Conservation (phyloP, 148 eudicot species). For the Persicaria maculosa region DNA sequence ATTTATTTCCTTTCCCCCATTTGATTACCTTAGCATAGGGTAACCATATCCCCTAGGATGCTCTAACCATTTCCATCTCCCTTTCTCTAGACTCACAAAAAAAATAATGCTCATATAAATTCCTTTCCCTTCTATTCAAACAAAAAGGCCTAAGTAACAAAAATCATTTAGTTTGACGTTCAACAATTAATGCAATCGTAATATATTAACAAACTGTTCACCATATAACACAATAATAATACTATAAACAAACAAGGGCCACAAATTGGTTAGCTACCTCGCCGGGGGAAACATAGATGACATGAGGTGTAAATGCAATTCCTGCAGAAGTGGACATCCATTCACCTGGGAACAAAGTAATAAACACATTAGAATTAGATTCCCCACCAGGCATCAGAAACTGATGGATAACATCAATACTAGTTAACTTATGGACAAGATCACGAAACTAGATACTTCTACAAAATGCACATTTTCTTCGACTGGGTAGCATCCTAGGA, state of each 20-base stretch:
- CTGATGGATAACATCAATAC: not conserved
- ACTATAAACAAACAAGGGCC: not conserved
- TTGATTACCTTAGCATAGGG: too few species aligned
- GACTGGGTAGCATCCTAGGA: not conserved
- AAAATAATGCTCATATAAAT: too few species aligned
- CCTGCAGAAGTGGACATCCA: conserved; percentile 51
- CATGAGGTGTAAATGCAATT: conserved; percentile 42
- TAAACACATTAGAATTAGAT: not conserved
- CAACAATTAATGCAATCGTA: not conserved
- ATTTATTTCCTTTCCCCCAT: too few species aligned
- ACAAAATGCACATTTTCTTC: not conserved
- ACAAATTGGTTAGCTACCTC: conserved; percentile 24
- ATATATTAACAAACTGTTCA: not conserved
- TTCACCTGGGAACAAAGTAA: conserved; percentile 39
- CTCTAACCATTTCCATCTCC: too few species aligned
- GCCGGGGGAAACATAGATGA: conserved; percentile 36
- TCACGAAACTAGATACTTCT: not conserved
- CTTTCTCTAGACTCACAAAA: too few species aligned
- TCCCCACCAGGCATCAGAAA: not conserved
- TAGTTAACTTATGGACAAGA: too few species aligned
- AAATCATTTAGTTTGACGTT: too few species aligned
- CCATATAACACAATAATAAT: not conserved
- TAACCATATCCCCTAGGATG: too few species aligned
- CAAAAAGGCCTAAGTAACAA: too few species aligned
- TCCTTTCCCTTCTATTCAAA: too few species aligned